phyloP scores from a whole-genome alignment of 2,329 filamentous ascomycete genomes.

The Colletotrichum sp. region DNA sequence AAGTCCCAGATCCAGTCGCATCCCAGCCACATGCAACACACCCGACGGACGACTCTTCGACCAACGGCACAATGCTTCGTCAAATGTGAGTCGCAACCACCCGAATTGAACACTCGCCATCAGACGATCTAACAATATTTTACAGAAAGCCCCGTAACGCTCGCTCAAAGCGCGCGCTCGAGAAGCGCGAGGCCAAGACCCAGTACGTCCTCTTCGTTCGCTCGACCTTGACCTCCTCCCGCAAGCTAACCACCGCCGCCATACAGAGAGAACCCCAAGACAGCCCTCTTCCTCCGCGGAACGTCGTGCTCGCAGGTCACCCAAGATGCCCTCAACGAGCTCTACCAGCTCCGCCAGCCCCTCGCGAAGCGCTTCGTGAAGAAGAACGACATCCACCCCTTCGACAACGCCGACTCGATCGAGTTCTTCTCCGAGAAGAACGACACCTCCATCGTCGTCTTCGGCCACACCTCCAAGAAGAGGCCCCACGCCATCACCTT shows the following conservation, averaged over 20 bases:
- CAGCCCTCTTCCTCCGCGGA: constrained; percentile 86
- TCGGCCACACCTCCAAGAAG: constrained; percentile 90
- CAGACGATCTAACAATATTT: background rate
- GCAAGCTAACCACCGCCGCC: background rate
- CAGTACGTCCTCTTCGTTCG: constrained; percentile 36
- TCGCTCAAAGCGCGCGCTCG: constrained; percentile 92
- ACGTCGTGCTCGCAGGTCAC: constrained; percentile 83
- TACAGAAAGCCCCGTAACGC: constrained; percentile 69
- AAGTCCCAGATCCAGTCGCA: background rate
- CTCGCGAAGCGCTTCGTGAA: constrained; percentile 91
- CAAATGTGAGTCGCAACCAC: constrained; percentile 45
- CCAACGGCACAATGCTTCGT: constrained; percentile 46
- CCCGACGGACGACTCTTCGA: constrained; percentile 16
- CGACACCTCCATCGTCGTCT: constrained; percentile 84
- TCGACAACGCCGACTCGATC: constrained; percentile 85
- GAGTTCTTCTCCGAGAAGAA: constrained; percentile 98
- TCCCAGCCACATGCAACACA: constrained; percentile 17
- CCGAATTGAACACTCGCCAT: background rate
- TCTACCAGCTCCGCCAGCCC: constrained; percentile 84
- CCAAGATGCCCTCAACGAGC: constrained; percentile 83
- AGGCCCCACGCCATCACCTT: constrained; percentile 89
- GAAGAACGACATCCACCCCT: constrained; percentile 95
- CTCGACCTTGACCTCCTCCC: background rate
- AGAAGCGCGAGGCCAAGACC: constrained; percentile 88
- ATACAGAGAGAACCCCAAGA: constrained; percentile 79